phyloP scores from a whole-genome alignment of 2,329 filamentous ascomycete genomes.

The Aureobasidium sp. region DNA sequence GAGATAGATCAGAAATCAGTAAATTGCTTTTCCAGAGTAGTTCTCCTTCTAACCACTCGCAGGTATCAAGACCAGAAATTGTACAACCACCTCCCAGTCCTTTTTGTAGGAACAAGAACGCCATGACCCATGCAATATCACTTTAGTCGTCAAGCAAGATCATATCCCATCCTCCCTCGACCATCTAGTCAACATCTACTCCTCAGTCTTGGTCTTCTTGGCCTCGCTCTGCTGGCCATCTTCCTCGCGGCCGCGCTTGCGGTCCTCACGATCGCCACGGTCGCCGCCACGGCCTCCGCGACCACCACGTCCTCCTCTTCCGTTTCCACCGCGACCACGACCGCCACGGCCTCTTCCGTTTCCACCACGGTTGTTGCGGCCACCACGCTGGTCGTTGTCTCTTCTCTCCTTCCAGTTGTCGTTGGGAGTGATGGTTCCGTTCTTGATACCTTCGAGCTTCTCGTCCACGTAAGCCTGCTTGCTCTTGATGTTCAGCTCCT shows the following conservation, averaged over 20 bases:
- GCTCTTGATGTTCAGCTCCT: conserved; percentile 67
- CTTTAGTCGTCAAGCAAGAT: conserved; percentile 12
- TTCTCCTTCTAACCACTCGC: neutral
- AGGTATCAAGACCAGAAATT: conserved; percentile 6
- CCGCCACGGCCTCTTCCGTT: neutral
- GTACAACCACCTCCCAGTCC: conserved; percentile 9
- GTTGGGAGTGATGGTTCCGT: conserved; percentile 12
- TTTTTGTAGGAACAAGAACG: conserved; percentile 3
- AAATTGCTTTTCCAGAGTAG: conserved; percentile 7
- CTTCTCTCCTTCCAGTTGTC: conserved; percentile 10
- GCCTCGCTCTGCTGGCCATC: conserved; percentile 18
- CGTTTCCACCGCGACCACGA: conserved; percentile 4
- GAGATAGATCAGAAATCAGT: neutral
- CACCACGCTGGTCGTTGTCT: conserved; percentile 14
- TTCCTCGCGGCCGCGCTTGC: conserved; percentile 14
- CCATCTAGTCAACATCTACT: conserved; percentile 2
- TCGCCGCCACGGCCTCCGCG: conserved; percentile 19
- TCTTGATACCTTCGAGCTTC: conserved; percentile 33
- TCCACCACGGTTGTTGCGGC: conserved; percentile 7
- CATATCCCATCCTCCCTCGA: neutral
- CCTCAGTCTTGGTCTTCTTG: conserved; percentile 21
- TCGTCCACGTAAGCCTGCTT: conserved; percentile 73
- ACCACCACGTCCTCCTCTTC: conserved; percentile 16
- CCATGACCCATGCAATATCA: conserved; percentile 15
- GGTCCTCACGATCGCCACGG: conserved; percentile 17